Evolutionary conservation across 345 rosid species (phyloP), one percentile per base, ranked within the genome.

Genomic region (Eucalyptus cloeziana): DNA sequence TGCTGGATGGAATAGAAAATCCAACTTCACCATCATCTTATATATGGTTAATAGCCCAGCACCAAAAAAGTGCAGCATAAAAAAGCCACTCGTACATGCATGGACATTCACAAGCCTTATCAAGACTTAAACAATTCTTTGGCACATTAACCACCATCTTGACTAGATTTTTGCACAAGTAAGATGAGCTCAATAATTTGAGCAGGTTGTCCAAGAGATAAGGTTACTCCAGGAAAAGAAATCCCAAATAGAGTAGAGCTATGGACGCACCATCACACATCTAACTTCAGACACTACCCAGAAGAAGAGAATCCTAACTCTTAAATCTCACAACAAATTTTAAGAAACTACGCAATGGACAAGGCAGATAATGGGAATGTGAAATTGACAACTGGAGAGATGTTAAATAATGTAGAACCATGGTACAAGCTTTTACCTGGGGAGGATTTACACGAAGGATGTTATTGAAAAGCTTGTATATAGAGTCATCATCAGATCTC

Each of bases 391-490:
- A 37, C 25, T 71, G 81, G 81, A 71, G 45, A 71, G 45, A 62
- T 17, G 51, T 31, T n/a, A 45, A 87, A 47, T 44, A 87, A 56
- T 14, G 51, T 19, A 85, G 62, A 31, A 71, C 27, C 47, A 69
- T 43, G 67, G 71, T 67, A 64, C 50, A 86, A 19, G 87, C 45
- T 71, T 88, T 89, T 91, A 95, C 99, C 96, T 96, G 94, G 85
- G 99, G 99, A 87, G 99, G 98, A 87, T 90, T 62, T 87, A 98
- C 87, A 89, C 87, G 88, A 91, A 98, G 91, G 91, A 96, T 95
- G 92, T 98, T 98, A 58, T 94, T 93, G 92, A 98, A 98, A 91
- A 97, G 96, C 91, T 93, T 95, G 93, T 93, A 91, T 90, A 98
- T 92, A 87, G 96, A 94, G 62, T 90, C 93, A 90, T 92, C 95